Conservation (phyloP, 768 basidiomycete genomes). For the Fistulinella prunicolor region DNA sequence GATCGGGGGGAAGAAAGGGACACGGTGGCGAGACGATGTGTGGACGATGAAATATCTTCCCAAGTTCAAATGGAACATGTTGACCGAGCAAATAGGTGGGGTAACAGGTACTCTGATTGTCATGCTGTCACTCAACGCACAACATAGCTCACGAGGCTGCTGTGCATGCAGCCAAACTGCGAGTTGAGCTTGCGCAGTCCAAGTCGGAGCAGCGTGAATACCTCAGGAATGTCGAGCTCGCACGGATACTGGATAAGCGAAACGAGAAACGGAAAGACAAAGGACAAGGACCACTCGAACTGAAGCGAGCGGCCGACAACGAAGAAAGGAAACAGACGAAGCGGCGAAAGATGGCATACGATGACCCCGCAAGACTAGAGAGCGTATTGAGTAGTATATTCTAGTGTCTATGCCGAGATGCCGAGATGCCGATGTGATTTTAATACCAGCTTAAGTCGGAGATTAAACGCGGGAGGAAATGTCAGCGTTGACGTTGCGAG, state of each 20-base stretch:
- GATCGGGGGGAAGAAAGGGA: constrained; percentile 90
- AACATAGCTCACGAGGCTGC: constrained; percentile 87
- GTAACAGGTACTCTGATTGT: constrained; percentile 13
- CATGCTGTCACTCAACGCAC: constrained; percentile 7
- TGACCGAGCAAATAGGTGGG: constrained; percentile 97
- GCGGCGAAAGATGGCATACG: constrained; percentile 8
- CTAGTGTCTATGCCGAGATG: constrained; percentile 28
- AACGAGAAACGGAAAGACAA: constrained; percentile 60
- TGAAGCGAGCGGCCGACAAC: constrained; percentile 15
- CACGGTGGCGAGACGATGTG: constrained; percentile 92
- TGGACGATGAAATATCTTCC: constrained; percentile 99
- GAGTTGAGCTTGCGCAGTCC: constrained; percentile 87
- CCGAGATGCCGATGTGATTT: constrained; percentile 6
- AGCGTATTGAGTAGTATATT: constrained; percentile 53
- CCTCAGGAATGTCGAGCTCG: constrained; percentile 90
- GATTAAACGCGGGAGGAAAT: constrained; percentile 15
- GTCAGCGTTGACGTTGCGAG: constrained; percentile 8
- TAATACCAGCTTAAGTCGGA: constrained; percentile 25
- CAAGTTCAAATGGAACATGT: constrained; percentile 98
- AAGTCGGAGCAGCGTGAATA: constrained; percentile 89
- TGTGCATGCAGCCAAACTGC: constrained; percentile 82
- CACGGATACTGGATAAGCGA: constrained; percentile 81
- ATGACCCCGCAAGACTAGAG: constrained; percentile 27
- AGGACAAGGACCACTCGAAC: constrained; percentile 45
- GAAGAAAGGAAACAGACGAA: constrained; percentile 14